Conservation (phyloP, 2,329 filamentous ascomycete genomes). For the Ophiostoma sp. region DNA sequence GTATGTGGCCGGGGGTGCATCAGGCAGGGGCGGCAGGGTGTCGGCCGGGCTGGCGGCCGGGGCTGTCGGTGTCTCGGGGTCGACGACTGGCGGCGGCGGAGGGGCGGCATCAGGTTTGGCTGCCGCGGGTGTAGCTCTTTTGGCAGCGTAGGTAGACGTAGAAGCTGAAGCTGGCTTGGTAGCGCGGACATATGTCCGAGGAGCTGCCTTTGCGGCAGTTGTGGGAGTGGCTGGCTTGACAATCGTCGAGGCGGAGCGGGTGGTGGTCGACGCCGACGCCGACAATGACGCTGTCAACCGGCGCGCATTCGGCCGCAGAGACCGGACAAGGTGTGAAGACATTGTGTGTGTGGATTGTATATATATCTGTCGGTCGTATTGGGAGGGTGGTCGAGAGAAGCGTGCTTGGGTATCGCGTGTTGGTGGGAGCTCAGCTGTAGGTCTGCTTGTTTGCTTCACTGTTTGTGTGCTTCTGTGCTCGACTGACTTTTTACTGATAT, state of each 20-base stretch:
- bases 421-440: neutral
- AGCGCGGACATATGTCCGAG: neutral
- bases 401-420: neutral
- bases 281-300: neutral
- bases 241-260: slow-evolving; percentile 4
- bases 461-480: neutral
- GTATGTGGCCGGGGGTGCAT: slow-evolving; percentile 4
- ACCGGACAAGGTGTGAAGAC: slow-evolving; percentile 15
- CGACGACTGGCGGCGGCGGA: neutral
- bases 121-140: neutral
- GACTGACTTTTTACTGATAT: slow-evolving; percentile 1
- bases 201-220: neutral
- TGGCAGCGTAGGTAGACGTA: neutral
- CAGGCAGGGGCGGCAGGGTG: neutral
- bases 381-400: neutral
- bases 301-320: slow-evolving; percentile 5
- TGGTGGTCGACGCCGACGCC: neutral
- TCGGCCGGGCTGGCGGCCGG: neutral
- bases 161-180: neutral
- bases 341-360: neutral
- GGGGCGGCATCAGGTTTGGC: neutral
- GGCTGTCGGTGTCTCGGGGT: neutral
- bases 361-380: neutral
- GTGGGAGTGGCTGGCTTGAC: neutral
- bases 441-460: neutral